These are phyloP conservation scores for Gymnopilus junonius DNA, from an alignment of 768 basidiomycete species.

Conservation along the genomic window DNA sequence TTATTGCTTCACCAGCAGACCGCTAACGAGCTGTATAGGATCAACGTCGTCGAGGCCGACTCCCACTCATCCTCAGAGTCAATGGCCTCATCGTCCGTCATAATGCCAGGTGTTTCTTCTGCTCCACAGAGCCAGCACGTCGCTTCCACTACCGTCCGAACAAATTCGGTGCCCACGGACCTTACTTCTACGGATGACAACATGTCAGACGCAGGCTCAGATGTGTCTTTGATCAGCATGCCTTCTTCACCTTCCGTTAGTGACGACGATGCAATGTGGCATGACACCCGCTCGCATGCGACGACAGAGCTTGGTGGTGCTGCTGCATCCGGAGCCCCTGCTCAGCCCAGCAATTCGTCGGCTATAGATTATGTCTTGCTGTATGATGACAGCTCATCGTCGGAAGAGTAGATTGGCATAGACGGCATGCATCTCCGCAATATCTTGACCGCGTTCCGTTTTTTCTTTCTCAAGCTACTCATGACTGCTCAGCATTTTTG, in stretches of 20 bases:
- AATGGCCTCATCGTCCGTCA: slow-evolving; percentile 57
- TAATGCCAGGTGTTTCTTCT: slow-evolving; percentile 30
- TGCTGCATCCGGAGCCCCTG: slow-evolving; percentile 11
- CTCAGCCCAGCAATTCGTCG: not conserved
- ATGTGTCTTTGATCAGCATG: slow-evolving; percentile 64
- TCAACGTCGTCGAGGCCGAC: slow-evolving; percentile 65
- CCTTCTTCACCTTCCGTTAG: slow-evolving; percentile 58
- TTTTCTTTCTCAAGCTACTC: not conserved
- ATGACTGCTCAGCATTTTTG: not conserved
- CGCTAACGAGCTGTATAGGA: slow-evolving; percentile 41
- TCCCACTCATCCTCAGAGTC: slow-evolving; percentile 47
- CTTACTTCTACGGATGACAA: slow-evolving; percentile 30
- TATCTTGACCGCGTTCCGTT: not conserved
- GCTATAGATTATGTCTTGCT: slow-evolving; percentile 70
- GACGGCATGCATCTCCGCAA: slow-evolving; percentile 6
- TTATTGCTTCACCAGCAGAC: not conserved
- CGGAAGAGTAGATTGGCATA: slow-evolving; percentile 36
- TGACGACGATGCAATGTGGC: slow-evolving; percentile 58
- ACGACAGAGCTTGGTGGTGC: slow-evolving; percentile 22
- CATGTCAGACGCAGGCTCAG: slow-evolving; percentile 44
- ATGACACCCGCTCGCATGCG: slow-evolving; percentile 41
- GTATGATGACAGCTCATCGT: slow-evolving; percentile 68
- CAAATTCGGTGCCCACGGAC: slow-evolving; percentile 20
- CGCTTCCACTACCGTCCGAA: slow-evolving; percentile 20
- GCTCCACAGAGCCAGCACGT: slow-evolving; percentile 19